Evolutionary conservation across 257 asterid species (phyloP).

Genomic region (Schizonepeta tenuifolia): DNA sequence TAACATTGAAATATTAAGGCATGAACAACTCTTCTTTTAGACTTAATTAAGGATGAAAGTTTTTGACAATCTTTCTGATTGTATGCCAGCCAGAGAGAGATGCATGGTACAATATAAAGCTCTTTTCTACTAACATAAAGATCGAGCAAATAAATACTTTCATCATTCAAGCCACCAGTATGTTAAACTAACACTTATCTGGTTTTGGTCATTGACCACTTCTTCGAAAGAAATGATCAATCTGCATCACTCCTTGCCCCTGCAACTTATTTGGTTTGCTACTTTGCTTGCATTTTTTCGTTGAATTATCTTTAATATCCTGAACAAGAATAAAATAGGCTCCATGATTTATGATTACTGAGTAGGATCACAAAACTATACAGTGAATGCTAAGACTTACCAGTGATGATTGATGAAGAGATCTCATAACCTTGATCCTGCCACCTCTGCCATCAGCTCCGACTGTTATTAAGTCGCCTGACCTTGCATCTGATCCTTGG

Average conservation of each 20-base stretch:
- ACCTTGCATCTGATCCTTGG: slow-evolving; percentile 47
- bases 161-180: slow-evolving; percentile 8
- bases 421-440: slow-evolving; percentile 70
- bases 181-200: slow-evolving; percentile 17
- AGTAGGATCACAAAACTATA: background rate
- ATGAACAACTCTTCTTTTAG: background rate
- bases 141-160: slow-evolving; percentile 12
- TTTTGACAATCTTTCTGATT: background rate
- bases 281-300: slow-evolving; percentile 52
- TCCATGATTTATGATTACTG: background rate
- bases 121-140: background rate
- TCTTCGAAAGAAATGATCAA: slow-evolving; percentile 83
- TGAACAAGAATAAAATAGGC: slow-evolving; percentile 30
- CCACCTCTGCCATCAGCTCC: slow-evolving; percentile 99
- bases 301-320: slow-evolving; percentile 50
- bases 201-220: slow-evolving; percentile 40
- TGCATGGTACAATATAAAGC: background rate
- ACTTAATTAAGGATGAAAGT: background rate
- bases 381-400: slow-evolving; percentile 45
- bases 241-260: slow-evolving; percentile 69
- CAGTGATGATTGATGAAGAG: slow-evolving; percentile 60
- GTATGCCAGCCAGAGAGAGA: no score
- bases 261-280: slow-evolving; percentile 49
- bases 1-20: background rate
- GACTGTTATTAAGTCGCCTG: slow-evolving; percentile 75